These are phyloP conservation scores for Aspergillus clavatus DNA, from an alignment of 2,329 filamentous ascomycete species.

Conservation along the genomic window DNA sequence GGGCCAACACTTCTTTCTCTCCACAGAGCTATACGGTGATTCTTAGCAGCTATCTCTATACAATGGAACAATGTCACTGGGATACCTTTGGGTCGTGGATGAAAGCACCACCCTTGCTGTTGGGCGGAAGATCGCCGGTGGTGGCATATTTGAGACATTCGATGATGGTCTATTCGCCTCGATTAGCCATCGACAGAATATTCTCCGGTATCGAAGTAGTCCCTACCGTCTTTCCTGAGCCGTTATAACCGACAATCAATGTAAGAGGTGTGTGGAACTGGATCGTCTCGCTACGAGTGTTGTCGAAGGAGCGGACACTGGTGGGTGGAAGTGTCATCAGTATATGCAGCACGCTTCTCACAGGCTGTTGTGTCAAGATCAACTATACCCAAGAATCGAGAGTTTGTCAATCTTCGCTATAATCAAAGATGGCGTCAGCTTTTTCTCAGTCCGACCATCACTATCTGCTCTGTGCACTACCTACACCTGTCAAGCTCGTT, in stretches of 20 bases:
- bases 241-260: conserved; percentile 94
- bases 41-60: conserved; percentile 4
- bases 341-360: not conserved
- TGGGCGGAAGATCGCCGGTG: conserved; percentile 86
- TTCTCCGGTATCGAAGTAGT: not conserved
- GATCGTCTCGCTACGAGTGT: conserved; percentile 68
- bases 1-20: conserved; percentile 83
- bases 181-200: conserved; percentile 5
- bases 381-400: conserved; percentile 65
- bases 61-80: not conserved
- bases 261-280: conserved; percentile 87
- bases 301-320: conserved; percentile 79
- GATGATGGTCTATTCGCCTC: conserved; percentile 70
- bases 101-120: conserved; percentile 83
- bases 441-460: not conserved
- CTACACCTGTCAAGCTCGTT: conserved; percentile 27
- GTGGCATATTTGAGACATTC: conserved; percentile 98
- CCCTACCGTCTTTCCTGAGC: conserved; percentile 81
- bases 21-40: conserved; percentile 58
- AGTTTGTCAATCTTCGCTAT: conserved; percentile 83
- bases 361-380: not conserved
- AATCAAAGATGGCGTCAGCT: conserved; percentile 2
- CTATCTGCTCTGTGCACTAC: conserved; percentile 10
- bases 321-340: conserved; percentile 6
- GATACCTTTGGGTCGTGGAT: conserved; percentile 89